Evolutionary conservation across 164 flowering plant species (phyloP).

Genomic region (Platanus orientalis): DNA sequence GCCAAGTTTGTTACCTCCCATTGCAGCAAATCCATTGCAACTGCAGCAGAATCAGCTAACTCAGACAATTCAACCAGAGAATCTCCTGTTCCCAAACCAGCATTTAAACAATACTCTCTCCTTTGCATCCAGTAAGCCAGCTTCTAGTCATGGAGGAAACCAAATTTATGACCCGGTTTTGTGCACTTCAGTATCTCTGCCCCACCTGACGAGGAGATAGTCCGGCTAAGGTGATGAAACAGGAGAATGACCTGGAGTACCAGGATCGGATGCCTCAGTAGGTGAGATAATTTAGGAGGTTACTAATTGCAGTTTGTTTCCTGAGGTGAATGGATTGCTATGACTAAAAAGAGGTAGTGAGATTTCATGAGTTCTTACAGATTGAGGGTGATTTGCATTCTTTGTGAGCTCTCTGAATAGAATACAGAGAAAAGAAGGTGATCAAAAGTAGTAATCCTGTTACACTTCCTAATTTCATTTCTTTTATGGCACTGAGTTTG

Average conservation of each 20-base stretch:
- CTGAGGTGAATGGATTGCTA: too few relatives aligned
- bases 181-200: constrained; percentile 47
- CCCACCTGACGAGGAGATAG: constrained; percentile 32
- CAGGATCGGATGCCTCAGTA: constrained; percentile 72
- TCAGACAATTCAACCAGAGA: constrained; percentile 21
- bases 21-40: constrained; percentile 32
- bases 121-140: constrained; percentile 24
- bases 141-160: constrained; percentile 29
- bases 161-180: constrained; percentile 87
- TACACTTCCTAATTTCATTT: too few relatives aligned
- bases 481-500: too few relatives aligned
- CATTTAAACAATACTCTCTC: constrained; percentile 24
- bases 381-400: too few relatives aligned
- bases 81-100: constrained; percentile 27
- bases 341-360: too few relatives aligned
- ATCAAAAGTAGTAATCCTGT: too few relatives aligned
- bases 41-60: constrained; percentile 25
- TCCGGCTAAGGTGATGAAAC: constrained; percentile 26
- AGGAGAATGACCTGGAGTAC: constrained; percentile 59
- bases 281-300: constrained; percentile 36
- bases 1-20: constrained; percentile 38
- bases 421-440: too few relatives aligned
- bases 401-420: too few relatives aligned
- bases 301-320: too few relatives aligned
- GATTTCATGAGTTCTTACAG: too few relatives aligned